Base-by-base conservation (phyloP, 2,329 filamentous ascomycete species). In the Aspergillus sp. region DNA sequence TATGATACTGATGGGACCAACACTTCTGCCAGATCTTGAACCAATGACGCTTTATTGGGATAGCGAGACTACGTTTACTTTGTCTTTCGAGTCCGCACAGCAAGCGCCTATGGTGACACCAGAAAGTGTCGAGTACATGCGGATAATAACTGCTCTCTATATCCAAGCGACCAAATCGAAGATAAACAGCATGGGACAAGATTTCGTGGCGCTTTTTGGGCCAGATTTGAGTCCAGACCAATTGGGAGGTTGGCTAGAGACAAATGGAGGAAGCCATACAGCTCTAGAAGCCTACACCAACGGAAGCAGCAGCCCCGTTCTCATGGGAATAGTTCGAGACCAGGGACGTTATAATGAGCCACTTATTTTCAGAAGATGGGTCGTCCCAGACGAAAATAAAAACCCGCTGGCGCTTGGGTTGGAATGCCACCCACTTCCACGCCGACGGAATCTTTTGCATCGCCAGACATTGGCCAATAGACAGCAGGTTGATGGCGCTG, bases 81-180 rank as follows among this genome's bases (percentile, higher is more conserved):
- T 61, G 5, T 38, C 47, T 3, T 57, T 65, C 34, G 46, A 48
- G 8, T 7, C 46, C 0, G 37, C 51, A 4, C 40, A 41, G 13
- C 45, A 34, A 9, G 26, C 48, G 6, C 27, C 48, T 6, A 42
- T 40, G 3, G 7, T 53, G 11, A 46, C 51, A 1, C 11, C 31
- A 0, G 50, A 60, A 11, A 46, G 19, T n/a, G 65, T 64, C 7
- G 34, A 54, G 11, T 37, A 49, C 19, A 55, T 60, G 42, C 64
- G 70, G 7, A 62, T 71, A 2, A 52, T 46, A 11, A 65, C 61
- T 1, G 48, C 47, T 0, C 39, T 63, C 7, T 61, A 59, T 35
- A 45, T 65, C 3, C 54, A 59, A 32, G 56, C 58, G 1, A 53
- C 52, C 0, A 48, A 45, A 6, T 51, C 53, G 1, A 46, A 44